These are phyloP conservation scores for Bipolaris gigantea DNA, from an alignment of 2,329 filamentous ascomycete genomes.

Conservation along the genomic window DNA sequence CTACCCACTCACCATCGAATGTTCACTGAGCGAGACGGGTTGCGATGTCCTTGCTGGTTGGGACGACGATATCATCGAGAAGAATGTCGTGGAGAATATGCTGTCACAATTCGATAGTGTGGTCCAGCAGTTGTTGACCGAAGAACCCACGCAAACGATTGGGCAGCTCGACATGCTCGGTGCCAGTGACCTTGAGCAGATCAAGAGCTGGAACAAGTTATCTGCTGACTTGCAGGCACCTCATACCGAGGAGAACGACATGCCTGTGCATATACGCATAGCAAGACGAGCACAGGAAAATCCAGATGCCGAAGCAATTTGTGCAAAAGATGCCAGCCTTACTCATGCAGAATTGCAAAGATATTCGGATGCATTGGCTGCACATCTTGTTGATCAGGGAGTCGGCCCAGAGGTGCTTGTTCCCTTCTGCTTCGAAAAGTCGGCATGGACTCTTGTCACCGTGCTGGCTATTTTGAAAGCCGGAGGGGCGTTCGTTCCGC, in stretches of 20 bases:
- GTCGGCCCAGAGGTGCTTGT: slow-evolving; percentile 18
- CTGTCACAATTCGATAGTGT: neutral
- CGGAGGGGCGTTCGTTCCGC: slow-evolving; percentile 46
- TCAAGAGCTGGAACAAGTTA: neutral
- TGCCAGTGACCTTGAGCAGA: neutral
- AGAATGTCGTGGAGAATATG: neutral
- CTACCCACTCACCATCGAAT: slow-evolving; percentile 7
- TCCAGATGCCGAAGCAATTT: neutral
- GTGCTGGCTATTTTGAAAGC: slow-evolving; percentile 49
- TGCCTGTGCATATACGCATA: neutral
- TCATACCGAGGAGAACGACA: neutral
- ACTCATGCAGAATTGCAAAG: neutral
- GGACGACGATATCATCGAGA: neutral
- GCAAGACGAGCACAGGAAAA: neutral
- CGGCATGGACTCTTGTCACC: slow-evolving; percentile 30
- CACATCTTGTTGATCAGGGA: slow-evolving; percentile 4
- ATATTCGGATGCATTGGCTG: neutral
- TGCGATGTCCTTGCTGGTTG: neutral
- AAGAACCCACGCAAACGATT: neutral
- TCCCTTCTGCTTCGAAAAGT: slow-evolving; percentile 31
- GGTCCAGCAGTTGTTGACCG: neutral
- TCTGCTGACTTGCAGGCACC: neutral
- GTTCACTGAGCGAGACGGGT: neutral
- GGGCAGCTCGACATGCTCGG: neutral
- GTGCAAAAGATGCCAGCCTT: neutral